These are phyloP conservation scores for Tolypocladium ophioglossoides DNA, from an alignment of 2,329 filamentous ascomycete genomes.

Conservation along the genomic window DNA sequence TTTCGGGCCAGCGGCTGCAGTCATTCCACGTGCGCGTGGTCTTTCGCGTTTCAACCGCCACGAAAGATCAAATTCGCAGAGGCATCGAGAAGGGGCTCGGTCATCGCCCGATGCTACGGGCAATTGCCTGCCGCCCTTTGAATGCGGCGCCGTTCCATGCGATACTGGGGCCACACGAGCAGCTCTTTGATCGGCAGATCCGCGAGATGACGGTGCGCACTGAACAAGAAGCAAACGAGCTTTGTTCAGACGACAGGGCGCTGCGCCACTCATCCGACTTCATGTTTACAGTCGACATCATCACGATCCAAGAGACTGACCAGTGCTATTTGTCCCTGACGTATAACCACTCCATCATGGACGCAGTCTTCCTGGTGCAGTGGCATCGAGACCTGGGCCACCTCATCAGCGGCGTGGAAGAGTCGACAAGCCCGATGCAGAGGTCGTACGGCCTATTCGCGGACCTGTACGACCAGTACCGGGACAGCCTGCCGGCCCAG, in stretches of 20 bases:
- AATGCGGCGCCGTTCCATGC: constrained; percentile 15
- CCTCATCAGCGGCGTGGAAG: constrained; percentile 11
- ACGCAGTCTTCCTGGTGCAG: constrained; percentile 21
- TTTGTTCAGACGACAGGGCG: constrained; percentile 10
- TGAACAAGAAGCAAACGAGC: constrained; percentile 10
- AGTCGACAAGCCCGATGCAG: constrained; percentile 7
- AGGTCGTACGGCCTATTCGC: constrained; percentile 21
- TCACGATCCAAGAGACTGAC: constrained; percentile 8
- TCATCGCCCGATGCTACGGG: constrained; percentile 17
- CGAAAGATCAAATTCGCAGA: constrained; percentile 12
- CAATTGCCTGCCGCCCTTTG: constrained; percentile 12
- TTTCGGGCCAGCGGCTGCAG: constrained; percentile 19
- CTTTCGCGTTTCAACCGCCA: constrained; percentile 14
- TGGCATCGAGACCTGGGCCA: constrained; percentile 22
- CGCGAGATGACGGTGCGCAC: constrained; percentile 9
- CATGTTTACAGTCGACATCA: constrained; percentile 19
- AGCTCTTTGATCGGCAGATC: constrained; percentile 16
- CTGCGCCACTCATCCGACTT: constrained; percentile 12
- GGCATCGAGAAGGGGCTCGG: constrained; percentile 16
- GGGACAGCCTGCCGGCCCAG: constrained; percentile 16
- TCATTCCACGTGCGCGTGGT: constrained; percentile 23
- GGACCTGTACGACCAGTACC: constrained; percentile 19
- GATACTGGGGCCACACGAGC: constrained; percentile 10
- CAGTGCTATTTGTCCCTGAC: constrained; percentile 15
- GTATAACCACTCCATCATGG: constrained; percentile 24